A percentile compares a stretch with the other conserved stretches of the same genome.
These are phyloP conservation scores for Quercus aquifolioides DNA, from an alignment of 306 rosid genomes.

Conservation along the genomic window DNA sequence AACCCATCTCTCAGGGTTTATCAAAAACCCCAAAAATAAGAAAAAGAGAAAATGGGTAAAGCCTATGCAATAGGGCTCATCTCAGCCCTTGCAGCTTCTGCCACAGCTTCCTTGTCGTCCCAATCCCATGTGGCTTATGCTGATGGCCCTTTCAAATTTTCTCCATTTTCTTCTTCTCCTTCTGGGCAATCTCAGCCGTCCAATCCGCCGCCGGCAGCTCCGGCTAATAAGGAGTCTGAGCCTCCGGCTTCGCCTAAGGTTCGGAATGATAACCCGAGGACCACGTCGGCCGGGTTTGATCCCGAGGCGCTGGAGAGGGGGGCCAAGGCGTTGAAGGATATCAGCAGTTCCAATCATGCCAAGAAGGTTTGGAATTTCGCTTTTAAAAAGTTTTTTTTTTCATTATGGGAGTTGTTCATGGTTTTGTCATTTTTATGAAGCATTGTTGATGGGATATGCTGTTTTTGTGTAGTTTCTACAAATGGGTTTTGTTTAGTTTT, in stretches of 20 bases:
- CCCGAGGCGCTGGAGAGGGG: constrained; percentile 82
- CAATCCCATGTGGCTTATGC: constrained; percentile 30
- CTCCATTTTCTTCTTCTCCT: constrained; percentile 33
- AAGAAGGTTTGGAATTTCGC: constrained; percentile 50
- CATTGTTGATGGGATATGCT: background rate
- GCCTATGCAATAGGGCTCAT: constrained; percentile 47
- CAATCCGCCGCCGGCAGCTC: background rate
- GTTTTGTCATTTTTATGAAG: background rate
- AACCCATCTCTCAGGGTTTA: background rate
- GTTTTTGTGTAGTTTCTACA: background rate
- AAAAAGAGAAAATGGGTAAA: constrained; percentile 45
- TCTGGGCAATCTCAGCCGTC: constrained; percentile 8
- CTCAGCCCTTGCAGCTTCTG: constrained; percentile 58
- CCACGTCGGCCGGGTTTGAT: constrained; percentile 85
- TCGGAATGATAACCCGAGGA: constrained; percentile 82
- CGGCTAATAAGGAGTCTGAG: constrained; percentile 22
- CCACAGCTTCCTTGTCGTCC: constrained; percentile 43
- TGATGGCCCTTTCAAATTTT: constrained; percentile 49
- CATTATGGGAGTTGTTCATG: too few relatives aligned
- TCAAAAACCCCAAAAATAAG: background rate
- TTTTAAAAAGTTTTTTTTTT: background rate
- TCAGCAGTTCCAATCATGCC: constrained; percentile 49
- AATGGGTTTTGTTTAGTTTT: background rate
- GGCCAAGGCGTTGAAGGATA: constrained; percentile 50
- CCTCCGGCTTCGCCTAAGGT: constrained; percentile 38